Conservation (phyloP, 78 protist genomes). For the Chrysochromulina tobinii region DNA sequence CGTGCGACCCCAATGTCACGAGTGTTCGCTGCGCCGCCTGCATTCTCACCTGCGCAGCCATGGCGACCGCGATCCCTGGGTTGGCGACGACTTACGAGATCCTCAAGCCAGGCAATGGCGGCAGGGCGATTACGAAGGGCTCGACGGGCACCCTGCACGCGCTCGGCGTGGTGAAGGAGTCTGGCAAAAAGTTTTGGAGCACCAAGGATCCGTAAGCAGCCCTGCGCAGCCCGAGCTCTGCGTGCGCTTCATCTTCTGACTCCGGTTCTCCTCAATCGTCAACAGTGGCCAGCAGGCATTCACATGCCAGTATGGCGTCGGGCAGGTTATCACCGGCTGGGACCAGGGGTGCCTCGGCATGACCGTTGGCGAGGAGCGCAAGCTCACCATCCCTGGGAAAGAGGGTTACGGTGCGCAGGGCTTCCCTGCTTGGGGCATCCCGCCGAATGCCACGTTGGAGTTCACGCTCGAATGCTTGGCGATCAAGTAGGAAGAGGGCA, state of each 20-base stretch:
- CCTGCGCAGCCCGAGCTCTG: too few relatives aligned
- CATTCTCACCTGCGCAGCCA: too few relatives aligned
- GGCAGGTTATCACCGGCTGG: neutral
- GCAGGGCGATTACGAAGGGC: neutral
- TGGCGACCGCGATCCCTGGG: too few relatives aligned
- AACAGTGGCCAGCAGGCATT: neutral
- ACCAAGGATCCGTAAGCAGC: neutral
- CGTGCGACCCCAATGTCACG: too few relatives aligned
- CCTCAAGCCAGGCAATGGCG: neutral
- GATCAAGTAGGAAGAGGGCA: too few relatives aligned
- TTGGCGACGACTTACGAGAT: neutral
- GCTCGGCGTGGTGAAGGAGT: conserved; percentile 29
- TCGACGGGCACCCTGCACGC: conserved; percentile 24
- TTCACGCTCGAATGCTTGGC: neutral
- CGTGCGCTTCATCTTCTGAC: too few relatives aligned
- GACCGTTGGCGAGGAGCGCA: neutral
- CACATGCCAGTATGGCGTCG: neutral
- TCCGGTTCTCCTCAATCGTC: too few relatives aligned
- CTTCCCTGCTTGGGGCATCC: conserved; percentile 11
- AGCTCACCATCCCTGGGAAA: neutral
- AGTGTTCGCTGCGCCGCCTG: too few relatives aligned
- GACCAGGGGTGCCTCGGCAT: neutral
- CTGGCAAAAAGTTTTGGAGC: conserved; percentile 37
- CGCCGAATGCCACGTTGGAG: neutral
- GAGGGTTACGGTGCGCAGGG: neutral